Percentiles rank a stretch among this genome's conserved stretches.
These are phyloP conservation scores for Centaurea solstitialis DNA, from an alignment of 129 eudicot species.

Conservation along the genomic window DNA sequence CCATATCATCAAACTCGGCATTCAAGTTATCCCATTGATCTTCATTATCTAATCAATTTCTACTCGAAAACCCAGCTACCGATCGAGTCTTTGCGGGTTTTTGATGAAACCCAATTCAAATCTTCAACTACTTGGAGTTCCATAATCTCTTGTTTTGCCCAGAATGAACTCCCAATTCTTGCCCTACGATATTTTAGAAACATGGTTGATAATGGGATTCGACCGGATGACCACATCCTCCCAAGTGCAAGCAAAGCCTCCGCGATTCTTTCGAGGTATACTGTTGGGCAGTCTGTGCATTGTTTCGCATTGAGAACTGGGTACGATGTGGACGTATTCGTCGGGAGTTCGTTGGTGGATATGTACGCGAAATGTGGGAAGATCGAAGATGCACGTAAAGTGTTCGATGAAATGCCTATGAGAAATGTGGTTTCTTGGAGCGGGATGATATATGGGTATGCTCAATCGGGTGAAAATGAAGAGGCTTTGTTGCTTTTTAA, in stretches of 20 bases:
- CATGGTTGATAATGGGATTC: constrained; percentile 48
- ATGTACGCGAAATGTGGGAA: constrained; percentile 86
- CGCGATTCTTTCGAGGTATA: constrained; percentile 38
- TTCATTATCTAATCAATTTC: constrained; percentile 78
- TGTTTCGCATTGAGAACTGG: constrained; percentile 62
- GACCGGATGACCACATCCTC: constrained; percentile 64
- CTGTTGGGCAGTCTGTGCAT: constrained; percentile 56
- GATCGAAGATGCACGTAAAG: constrained; percentile 61
- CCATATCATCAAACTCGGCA: constrained; percentile 69
- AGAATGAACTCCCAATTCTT: constrained; percentile 66
- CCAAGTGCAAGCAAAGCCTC: constrained; percentile 77
- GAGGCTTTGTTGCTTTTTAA: constrained; percentile 77
- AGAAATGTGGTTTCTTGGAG: constrained; percentile 95
- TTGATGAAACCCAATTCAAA: constrained; percentile 57
- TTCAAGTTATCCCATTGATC: constrained; percentile 60
- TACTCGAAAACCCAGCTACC: constrained; percentile 83
- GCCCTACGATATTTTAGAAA: constrained; percentile 53
- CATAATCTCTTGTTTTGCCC: constrained; percentile 64
- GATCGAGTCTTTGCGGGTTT: constrained; percentile 43
- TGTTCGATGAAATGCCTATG: constrained; percentile 87
- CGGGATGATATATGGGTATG: constrained; percentile 89
- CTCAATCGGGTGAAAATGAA: constrained; percentile 68
- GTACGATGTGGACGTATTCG: constrained; percentile 62
- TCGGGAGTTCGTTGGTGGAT: constrained; percentile 87
- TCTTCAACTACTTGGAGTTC: constrained; percentile 93